Percentiles rank a stretch among this genome's conserved stretches.
These are phyloP conservation scores for Fusarium tjaetaba DNA, from an alignment of 2,329 filamentous ascomycete species.

Conservation along the genomic window DNA sequence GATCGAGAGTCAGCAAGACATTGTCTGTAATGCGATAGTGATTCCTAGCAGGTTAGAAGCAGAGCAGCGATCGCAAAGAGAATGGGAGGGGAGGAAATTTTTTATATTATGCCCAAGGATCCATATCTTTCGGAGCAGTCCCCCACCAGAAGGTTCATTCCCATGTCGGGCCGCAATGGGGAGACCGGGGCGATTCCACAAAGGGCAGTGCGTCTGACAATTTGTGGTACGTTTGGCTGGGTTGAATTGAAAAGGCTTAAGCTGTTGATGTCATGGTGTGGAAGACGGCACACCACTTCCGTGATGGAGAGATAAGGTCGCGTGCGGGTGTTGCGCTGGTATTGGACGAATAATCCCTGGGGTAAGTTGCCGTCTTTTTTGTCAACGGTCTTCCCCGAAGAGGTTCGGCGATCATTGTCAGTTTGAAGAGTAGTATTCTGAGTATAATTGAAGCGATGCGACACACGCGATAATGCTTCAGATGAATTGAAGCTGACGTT, in stretches of 20 bases:
- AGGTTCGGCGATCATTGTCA: not conserved
- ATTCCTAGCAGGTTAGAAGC: not conserved
- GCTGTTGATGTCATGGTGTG: constrained; percentile 34
- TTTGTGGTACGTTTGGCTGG: constrained; percentile 26
- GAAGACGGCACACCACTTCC: constrained; percentile 28
- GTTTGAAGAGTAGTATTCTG: not conserved
- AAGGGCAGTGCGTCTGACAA: constrained; percentile 19
- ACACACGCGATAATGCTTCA: not conserved
- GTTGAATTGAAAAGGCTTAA: constrained; percentile 7
- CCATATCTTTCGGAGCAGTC: constrained; percentile 10
- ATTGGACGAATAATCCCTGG: constrained; percentile 7
- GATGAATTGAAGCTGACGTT: not conserved
- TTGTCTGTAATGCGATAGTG: constrained; percentile 8
- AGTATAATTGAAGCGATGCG: not conserved
- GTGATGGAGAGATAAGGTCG: constrained; percentile 25
- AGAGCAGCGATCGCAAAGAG: not conserved
- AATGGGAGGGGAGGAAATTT: constrained; percentile 1
- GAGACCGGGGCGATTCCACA: constrained; percentile 24
- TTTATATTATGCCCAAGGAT: constrained; percentile 21
- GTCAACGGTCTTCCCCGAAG: constrained; percentile 1
- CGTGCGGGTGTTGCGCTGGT: constrained; percentile 1
- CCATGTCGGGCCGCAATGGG: constrained; percentile 37
- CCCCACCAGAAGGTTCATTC: constrained; percentile 14
- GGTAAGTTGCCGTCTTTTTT: not conserved
- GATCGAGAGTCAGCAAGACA: constrained; percentile 36